Percentiles rank a stretch among this genome's conserved stretches.
Evolutionary conservation across 768 basidiomycete species (phyloP).

Genomic region (Lyophyllum semitale): DNA sequence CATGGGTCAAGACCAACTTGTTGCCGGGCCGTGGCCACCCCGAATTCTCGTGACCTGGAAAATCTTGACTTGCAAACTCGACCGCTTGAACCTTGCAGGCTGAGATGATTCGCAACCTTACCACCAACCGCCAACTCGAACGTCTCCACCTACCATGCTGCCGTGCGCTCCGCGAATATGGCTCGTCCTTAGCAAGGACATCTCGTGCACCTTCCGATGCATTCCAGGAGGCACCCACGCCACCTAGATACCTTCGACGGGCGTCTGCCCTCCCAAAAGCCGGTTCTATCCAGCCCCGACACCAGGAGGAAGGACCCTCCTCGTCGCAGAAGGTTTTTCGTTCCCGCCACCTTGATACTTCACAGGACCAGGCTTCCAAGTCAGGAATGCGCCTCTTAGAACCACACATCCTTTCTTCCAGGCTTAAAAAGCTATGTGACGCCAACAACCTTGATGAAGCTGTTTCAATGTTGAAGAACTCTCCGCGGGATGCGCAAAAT

Average conservation of each 20-base stretch:
- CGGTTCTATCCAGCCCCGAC: neutral
- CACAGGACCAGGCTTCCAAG: constrained; percentile 25
- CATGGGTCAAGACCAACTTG: neutral
- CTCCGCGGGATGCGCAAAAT: constrained; percentile 76
- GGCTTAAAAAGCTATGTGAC: constrained; percentile 60
- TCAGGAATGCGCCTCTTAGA: constrained; percentile 46
- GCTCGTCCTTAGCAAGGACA: neutral
- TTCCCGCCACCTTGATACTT: constrained; percentile 42
- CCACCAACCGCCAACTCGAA: constrained; percentile 4
- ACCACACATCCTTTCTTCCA: constrained; percentile 60
- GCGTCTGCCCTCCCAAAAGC: constrained; percentile 15
- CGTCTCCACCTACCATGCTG: neutral
- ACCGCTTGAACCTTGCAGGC: neutral
- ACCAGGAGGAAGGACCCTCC: constrained; percentile 5
- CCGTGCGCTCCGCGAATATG: constrained; percentile 6
- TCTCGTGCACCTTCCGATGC: neutral
- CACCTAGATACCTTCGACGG: constrained; percentile 34
- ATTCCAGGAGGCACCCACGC: constrained; percentile 1
- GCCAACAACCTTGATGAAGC: constrained; percentile 62
- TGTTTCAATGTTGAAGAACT: constrained; percentile 62
- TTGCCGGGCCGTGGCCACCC: constrained; percentile 12
- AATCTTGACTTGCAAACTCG: neutral
- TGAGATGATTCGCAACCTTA: constrained; percentile 13
- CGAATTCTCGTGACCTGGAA: constrained; percentile 14
- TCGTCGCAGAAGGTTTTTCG: constrained; percentile 25